These are phyloP conservation scores for Hygrocybe coccinea DNA, from an alignment of 768 basidiomycete species.

Conservation along the genomic window DNA sequence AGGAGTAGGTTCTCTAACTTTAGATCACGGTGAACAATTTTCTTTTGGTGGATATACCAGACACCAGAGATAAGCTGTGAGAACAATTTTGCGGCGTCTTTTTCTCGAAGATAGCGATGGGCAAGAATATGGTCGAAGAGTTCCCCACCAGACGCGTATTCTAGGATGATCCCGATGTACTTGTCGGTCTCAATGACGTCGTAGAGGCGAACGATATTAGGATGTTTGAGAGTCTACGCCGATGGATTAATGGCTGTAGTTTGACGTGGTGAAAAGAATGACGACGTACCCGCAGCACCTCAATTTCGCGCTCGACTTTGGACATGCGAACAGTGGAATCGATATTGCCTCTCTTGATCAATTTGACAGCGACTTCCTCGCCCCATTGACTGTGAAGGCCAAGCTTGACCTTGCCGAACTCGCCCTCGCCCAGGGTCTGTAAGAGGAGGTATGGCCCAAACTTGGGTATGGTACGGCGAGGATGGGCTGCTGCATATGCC, in stretches of 20 bases:
- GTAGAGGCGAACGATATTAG: slow-evolving; percentile 96
- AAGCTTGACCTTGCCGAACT: slow-evolving; percentile 99
- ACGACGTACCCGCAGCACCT: slow-evolving; percentile 80
- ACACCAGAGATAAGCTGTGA: slow-evolving; percentile 98
- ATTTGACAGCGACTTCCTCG: slow-evolving; percentile 97
- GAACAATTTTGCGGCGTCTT: slow-evolving; percentile 92
- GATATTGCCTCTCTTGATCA: slow-evolving; percentile 89
- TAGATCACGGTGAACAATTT: slow-evolving; percentile 98
- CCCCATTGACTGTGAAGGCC: slow-evolving; percentile 91
- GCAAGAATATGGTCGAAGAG: slow-evolving; percentile 98
- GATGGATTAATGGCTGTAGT: slow-evolving; percentile 15
- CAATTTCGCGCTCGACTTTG: slow-evolving; percentile 97
- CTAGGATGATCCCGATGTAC: slow-evolving; percentile 98
- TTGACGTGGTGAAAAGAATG: slow-evolving; percentile 7
- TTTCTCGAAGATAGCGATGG: slow-evolving; percentile 91
- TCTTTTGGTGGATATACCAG: slow-evolving; percentile 98
- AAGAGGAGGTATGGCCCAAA: slow-evolving; percentile 95
- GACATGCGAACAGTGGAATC: slow-evolving; percentile 82
- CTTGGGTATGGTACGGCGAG: slow-evolving; percentile 80
- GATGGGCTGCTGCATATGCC: slow-evolving; percentile 78
- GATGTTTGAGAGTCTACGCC: slow-evolving; percentile 82
- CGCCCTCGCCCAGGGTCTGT: slow-evolving; percentile 96
- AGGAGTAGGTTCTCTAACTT: slow-evolving; percentile 97
- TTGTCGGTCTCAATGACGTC: slow-evolving; percentile 99
- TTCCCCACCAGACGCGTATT: slow-evolving; percentile 97